Conservation (phyloP, 2,329 filamentous ascomycete genomes). For the Diatrype stigma region DNA sequence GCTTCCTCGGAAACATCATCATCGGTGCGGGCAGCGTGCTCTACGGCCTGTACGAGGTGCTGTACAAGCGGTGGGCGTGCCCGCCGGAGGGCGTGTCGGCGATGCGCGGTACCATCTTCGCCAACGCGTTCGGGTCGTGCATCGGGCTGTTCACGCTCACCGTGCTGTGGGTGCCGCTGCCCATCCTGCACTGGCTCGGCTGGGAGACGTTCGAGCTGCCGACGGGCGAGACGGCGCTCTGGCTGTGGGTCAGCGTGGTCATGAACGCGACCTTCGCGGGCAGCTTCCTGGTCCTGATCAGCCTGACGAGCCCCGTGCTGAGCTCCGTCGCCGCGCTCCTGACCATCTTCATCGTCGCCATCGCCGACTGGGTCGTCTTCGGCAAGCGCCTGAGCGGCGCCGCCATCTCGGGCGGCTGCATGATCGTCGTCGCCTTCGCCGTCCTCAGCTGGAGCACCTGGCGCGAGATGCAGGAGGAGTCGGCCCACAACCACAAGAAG, state of each 20-base stretch:
- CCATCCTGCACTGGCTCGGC: slow-evolving; percentile 73
- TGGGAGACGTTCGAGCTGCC: slow-evolving; percentile 83
- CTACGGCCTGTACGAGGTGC: slow-evolving; percentile 94
- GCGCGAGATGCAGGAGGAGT: slow-evolving; percentile 85
- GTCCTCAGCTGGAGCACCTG: slow-evolving; percentile 89
- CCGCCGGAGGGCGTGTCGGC: slow-evolving; percentile 84
- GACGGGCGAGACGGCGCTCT: slow-evolving; percentile 69
- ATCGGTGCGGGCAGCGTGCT: slow-evolving; percentile 88
- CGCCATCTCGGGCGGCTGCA: slow-evolving; percentile 73
- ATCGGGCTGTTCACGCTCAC: slow-evolving; percentile 82
- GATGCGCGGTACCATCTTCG: slow-evolving; percentile 90
- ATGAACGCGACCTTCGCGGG: slow-evolving; percentile 92
- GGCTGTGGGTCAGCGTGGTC: slow-evolving; percentile 75
- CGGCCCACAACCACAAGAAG: slow-evolving; percentile 36
- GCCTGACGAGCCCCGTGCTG: slow-evolving; percentile 85
- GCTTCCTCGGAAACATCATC: slow-evolving; percentile 81
- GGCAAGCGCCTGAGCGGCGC: slow-evolving; percentile 71
- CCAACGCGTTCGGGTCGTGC: slow-evolving; percentile 83
- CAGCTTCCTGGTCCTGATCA: slow-evolving; percentile 88
- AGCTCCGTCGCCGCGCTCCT: slow-evolving; percentile 88
- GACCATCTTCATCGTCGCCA: slow-evolving; percentile 93
- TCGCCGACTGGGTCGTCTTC: slow-evolving; percentile 84
- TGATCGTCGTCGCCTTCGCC: slow-evolving; percentile 87
- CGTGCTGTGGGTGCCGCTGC: slow-evolving; percentile 89
- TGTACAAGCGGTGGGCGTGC: slow-evolving; percentile 92